Percentiles rank a stretch among this genome's conserved stretches.
These are phyloP conservation scores for Petunia axillaris DNA, from an alignment of 257 asterid species.

Conservation along the genomic window DNA sequence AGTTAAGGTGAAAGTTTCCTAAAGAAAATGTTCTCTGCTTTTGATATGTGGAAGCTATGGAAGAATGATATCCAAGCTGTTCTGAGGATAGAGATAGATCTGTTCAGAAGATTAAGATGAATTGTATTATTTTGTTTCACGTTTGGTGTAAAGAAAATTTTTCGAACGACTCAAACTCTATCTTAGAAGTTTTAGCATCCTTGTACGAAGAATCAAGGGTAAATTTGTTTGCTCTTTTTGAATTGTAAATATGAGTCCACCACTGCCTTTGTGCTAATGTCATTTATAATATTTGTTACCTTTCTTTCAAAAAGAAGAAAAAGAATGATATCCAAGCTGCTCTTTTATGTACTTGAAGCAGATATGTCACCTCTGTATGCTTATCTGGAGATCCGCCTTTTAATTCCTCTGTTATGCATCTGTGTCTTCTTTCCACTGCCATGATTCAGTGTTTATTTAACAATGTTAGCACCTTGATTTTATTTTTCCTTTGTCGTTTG, in stretches of 20 bases:
- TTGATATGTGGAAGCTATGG: constrained; percentile 5
- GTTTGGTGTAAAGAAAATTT: no score
- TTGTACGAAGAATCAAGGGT: no score
- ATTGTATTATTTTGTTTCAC: no score
- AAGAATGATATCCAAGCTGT: neutral
- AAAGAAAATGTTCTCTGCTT: constrained; percentile 4
- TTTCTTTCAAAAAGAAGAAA: no score
- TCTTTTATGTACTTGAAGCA: constrained; percentile 19
- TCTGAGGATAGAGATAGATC: neutral
- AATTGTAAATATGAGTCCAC: no score
- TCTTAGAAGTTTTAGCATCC: no score
- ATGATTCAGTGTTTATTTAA: neutral
- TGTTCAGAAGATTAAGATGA: no score
- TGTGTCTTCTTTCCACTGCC: constrained; percentile 1
- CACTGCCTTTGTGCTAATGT: no score
- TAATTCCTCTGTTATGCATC: constrained; percentile 3
- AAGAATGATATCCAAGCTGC: neutral
- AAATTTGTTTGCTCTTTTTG: no score
- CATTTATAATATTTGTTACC: no score
- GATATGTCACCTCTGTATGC: neutral
- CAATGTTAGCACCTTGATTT: constrained; percentile 8
- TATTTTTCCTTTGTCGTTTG: constrained; percentile 19
- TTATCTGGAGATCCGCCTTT: neutral
- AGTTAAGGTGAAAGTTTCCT: neutral
- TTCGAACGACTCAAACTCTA: no score